phyloP scores from a whole-genome alignment of 257 asterid genomes.

The Ocimum tenuiflorum region DNA sequence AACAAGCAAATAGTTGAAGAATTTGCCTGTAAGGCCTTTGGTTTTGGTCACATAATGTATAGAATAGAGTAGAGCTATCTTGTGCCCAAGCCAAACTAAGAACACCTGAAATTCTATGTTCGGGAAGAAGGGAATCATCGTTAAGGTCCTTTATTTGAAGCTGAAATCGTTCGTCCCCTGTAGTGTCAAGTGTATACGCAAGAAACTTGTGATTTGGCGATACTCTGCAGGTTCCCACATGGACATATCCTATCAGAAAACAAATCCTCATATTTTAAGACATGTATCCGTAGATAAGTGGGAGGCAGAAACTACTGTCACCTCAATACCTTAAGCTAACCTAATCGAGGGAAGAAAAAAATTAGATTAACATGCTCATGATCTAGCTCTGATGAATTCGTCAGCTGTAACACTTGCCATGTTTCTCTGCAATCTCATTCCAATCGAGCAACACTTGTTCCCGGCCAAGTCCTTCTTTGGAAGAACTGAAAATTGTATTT shows the following conservation, averaged over 20 bases:
- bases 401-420: constrained; percentile 40
- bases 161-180: constrained; percentile 64
- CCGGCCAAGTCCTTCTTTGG: constrained; percentile 30
- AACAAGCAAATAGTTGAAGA: constrained; percentile 14
- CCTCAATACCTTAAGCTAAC: not conserved
- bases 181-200: constrained; percentile 69
- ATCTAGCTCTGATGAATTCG: not conserved
- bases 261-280: not conserved
- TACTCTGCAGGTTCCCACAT: constrained; percentile 86
- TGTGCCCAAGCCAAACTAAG: constrained; percentile 93
- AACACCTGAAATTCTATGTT: constrained; percentile 52
- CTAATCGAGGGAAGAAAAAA: not conserved
- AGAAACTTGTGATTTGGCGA: constrained; percentile 84
- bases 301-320: not conserved
- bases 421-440: constrained; percentile 75
- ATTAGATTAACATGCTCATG: not conserved
- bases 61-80: constrained; percentile 61
- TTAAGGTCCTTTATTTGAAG: constrained; percentile 76
- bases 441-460: constrained; percentile 83
- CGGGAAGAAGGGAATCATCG: constrained; percentile 36
- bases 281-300: not conserved
- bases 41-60: constrained; percentile 66
- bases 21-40: constrained; percentile 86
- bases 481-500: constrained; percentile 29
- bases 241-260: constrained; percentile 75